These are phyloP conservation scores for Cucumis hystrix DNA, from an alignment of 306 rosid species.

Conservation along the genomic window DNA sequence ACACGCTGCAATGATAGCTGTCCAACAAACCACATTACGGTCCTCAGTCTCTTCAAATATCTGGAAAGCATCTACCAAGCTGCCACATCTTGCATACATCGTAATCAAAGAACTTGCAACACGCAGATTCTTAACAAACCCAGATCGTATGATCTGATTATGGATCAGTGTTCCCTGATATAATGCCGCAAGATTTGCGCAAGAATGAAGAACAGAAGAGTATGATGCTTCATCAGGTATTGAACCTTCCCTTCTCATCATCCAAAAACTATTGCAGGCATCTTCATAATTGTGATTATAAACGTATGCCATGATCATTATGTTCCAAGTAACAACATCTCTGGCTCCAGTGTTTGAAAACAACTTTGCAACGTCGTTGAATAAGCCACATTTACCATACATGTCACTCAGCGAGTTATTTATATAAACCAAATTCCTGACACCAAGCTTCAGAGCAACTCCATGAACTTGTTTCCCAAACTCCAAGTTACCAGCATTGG, in stretches of 20 bases:
- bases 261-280: slow-evolving; percentile 31
- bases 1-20: slow-evolving; percentile 44
- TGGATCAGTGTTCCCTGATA: slow-evolving; percentile 38
- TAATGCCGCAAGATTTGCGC: slow-evolving; percentile 33
- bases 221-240: slow-evolving; percentile 42
- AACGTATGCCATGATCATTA: slow-evolving; percentile 32
- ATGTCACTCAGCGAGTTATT: slow-evolving; percentile 42
- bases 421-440: slow-evolving; percentile 27
- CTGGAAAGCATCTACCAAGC: slow-evolving; percentile 27
- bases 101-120: slow-evolving; percentile 35
- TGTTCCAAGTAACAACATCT: slow-evolving; percentile 49
- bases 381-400: slow-evolving; percentile 36
- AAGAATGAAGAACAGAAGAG: slow-evolving; percentile 42
- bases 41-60: slow-evolving; percentile 29
- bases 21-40: slow-evolving; percentile 48
- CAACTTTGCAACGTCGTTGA: slow-evolving; percentile 30
- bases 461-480: slow-evolving; percentile 54
- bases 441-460: slow-evolving; percentile 29
- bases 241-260: slow-evolving; percentile 33
- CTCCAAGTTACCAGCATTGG: slow-evolving; percentile 20
- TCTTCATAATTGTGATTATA: slow-evolving; percentile 28
- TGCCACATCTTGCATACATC: slow-evolving; percentile 55
- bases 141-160: slow-evolving; percentile 32
- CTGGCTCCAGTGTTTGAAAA: slow-evolving; percentile 26
- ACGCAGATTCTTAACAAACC: slow-evolving; percentile 24